Base-by-base conservation (phyloP, 1,284 basidiomycete species). In the Trichosporon ovoides region DNA sequence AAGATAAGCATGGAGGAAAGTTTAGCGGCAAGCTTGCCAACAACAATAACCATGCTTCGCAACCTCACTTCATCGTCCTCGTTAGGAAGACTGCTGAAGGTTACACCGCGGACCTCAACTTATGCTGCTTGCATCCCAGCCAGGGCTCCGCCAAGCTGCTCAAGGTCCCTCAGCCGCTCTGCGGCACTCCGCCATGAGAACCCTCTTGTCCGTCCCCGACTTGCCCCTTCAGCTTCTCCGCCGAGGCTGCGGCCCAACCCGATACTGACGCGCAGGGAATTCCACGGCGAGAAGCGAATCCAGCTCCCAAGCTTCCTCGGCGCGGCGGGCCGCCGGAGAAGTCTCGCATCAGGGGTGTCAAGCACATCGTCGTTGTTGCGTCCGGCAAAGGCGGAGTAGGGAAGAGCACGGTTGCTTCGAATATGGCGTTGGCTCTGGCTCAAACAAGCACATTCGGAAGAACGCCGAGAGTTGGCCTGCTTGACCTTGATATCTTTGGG, bases 321-420 rank as follows among this genome's bases (percentile, higher is more conserved):
- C 65, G 74, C 55, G 63, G 79, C 1, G 79, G 79, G 0, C 74
- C 79, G 14, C 80, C 80, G 1, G 65, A 73, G 37, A 81, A 80
- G 51, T 76, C 79, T 0, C 70, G 71, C 6, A 81, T 83, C 49
- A 78, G 78, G 11, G 72, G 81, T 28, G 82, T 83, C 33, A 79
- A 81, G 61, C 73, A 78, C 52, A 85, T 96, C 28, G 74, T 98
- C 9, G 88, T 85, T 4, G 93, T 98, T 0, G 89, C 92, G 1
- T 93, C 89, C 66, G 95, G 93, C 14, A 98, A 98, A 72, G 96
- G 95, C 35, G 95, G 95, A 2, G 95, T 98, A 1, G 95, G 95
- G 7, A 98, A 98, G 79, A 94, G 90, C 65, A 98, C 94, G 0
- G 81, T 98, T 35, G 89, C 94, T 52, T 90, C 87, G 18, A 96